Evolutionary conservation across 1,139 yeast species (phyloP).

Genomic region (Saccharomycopsis phalli): DNA sequence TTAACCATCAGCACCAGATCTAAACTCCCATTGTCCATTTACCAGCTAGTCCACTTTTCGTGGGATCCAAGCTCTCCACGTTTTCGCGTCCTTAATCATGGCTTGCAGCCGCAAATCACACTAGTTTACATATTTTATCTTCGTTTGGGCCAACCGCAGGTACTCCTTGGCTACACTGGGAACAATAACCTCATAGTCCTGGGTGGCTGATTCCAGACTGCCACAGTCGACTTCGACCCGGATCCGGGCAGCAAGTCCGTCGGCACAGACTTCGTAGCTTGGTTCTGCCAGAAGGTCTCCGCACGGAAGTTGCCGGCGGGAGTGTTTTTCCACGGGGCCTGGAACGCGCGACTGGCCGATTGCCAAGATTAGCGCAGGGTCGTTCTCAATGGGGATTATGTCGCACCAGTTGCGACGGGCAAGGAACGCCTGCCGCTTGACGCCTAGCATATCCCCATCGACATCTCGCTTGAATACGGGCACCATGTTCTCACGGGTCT

Average conservation of each 20-base stretch:
- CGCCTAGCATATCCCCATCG: constrained; percentile 38
- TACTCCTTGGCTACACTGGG: constrained; percentile 29
- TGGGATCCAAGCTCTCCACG: no score
- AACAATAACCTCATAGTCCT: constrained; percentile 50
- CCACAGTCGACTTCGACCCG: constrained; percentile 50
- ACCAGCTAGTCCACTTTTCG: no score
- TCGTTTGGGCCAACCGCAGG: constrained; percentile 5
- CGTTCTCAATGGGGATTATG: constrained; percentile 16
- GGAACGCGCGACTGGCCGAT: constrained; percentile 8
- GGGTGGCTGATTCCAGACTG: constrained; percentile 38
- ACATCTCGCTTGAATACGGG: constrained; percentile 50
- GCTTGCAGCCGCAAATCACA: no score
- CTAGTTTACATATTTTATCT: constrained; percentile 6
- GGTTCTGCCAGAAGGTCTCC: constrained; percentile 25
- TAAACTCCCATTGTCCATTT: no score
- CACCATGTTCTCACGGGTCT: constrained; percentile 59
- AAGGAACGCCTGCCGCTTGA: constrained; percentile 39
- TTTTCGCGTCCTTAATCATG: no score
- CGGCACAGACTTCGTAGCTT: constrained; percentile 33
- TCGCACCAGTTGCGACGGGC: constrained; percentile 54
- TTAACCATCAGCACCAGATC: no score
- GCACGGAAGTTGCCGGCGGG: constrained; percentile 6
- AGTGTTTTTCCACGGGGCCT: constrained; percentile 18
- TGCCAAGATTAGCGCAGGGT: constrained; percentile 5
- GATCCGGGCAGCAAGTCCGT: constrained; percentile 49